Evolutionary conservation across 106 monocot genomes (phyloP).

Genomic region (Dendrobium catenatum): DNA sequence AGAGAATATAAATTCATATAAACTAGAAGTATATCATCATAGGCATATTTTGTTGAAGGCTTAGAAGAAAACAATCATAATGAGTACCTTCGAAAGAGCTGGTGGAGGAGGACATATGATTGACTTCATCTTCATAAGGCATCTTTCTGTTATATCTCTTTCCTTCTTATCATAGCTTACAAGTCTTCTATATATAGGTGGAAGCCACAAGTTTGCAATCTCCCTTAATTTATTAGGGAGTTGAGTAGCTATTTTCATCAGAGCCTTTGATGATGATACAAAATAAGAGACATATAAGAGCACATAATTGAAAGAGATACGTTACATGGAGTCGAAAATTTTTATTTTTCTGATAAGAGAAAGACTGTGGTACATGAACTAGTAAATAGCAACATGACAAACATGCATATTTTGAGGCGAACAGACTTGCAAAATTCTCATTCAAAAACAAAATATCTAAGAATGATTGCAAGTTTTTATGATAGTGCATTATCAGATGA

Average conservation of each 20-base stretch:
- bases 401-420: not conserved
- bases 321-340: not conserved
- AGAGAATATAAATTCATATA: not conserved
- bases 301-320: not conserved
- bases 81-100: slow-evolving; percentile 38
- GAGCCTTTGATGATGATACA: slow-evolving; percentile 25
- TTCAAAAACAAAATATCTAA: not conserved
- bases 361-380: not conserved
- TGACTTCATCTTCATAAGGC: slow-evolving; percentile 28
- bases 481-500: not conserved
- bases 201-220: slow-evolving; percentile 33
- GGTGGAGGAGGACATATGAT: slow-evolving; percentile 25
- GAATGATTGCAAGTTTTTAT: not conserved
- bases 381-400: not conserved
- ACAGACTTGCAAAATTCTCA: not conserved
- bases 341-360: not conserved
- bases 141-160: slow-evolving; percentile 44
- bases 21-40: not conserved
- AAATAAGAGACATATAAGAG: not conserved
- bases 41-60: not conserved
- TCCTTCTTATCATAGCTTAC: slow-evolving; percentile 44
- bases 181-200: slow-evolving; percentile 52
- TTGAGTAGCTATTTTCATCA: slow-evolving; percentile 30
- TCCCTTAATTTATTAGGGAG: slow-evolving; percentile 33
- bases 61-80: not conserved